These are phyloP conservation scores for Pseudogymnoascus sp. DNA, from an alignment of 2,329 filamentous ascomycete species.

Conservation along the genomic window DNA sequence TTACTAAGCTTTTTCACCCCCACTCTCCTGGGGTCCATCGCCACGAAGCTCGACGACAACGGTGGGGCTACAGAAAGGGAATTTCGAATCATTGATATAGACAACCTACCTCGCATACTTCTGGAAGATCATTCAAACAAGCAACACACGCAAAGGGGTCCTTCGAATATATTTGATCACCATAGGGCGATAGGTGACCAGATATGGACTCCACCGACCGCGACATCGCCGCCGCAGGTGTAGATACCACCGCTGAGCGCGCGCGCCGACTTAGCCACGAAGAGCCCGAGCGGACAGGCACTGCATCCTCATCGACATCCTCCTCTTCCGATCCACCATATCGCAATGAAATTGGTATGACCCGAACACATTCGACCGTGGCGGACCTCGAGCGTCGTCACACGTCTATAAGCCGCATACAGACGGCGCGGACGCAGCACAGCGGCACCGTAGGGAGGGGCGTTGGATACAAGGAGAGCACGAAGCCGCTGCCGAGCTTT, in stretches of 20 bases:
- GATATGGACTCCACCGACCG: constrained; percentile 8
- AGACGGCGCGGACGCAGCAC: constrained; percentile 64
- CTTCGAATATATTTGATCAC: constrained; percentile 5
- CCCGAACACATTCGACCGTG: constrained; percentile 51
- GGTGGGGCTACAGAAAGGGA: not conserved
- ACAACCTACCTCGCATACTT: not conserved
- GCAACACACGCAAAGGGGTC: not conserved
- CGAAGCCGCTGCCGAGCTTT: constrained; percentile 57
- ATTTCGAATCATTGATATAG: not conserved
- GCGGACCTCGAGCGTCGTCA: constrained; percentile 61
- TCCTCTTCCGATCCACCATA: constrained; percentile 35
- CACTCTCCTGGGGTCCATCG: not conserved
- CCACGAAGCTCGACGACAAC: not conserved
- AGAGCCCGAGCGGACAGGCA: constrained; percentile 51
- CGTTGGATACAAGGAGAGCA: constrained; percentile 37
- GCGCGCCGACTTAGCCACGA: constrained; percentile 37
- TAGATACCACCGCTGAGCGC: not conserved
- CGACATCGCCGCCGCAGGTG: not conserved
- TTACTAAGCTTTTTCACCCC: not conserved
- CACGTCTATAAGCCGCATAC: constrained; percentile 63
- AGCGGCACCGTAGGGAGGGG: constrained; percentile 59
- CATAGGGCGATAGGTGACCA: not conserved
- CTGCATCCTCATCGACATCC: constrained; percentile 45
- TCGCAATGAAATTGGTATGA: constrained; percentile 42
- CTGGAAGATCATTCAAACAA: not conserved